These are phyloP conservation scores for Backusella psychrophila DNA, from an alignment of 192 early-diverging fungal species.

Conservation along the genomic window DNA sequence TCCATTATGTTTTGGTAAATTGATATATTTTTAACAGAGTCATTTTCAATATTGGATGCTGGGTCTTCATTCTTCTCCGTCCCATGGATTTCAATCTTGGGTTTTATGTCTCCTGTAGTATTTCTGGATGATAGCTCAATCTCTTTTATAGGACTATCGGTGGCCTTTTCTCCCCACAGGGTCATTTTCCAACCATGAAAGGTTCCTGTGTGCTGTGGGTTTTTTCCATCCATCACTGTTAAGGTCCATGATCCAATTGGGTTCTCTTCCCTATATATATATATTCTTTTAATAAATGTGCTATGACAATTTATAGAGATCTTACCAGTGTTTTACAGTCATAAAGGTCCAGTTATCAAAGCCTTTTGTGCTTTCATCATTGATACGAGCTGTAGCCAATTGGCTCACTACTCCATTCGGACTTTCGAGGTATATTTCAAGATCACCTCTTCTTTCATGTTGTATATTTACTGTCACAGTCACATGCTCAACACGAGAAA, in stretches of 20 bases:
- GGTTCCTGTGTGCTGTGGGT: slow-evolving; percentile 51
- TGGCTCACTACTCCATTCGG: slow-evolving; percentile 66
- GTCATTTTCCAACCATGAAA: slow-evolving; percentile 68
- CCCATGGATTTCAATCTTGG: neutral
- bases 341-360: slow-evolving; percentile 91
- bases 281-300: neutral
- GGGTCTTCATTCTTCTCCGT: neutral
- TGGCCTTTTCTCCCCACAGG: slow-evolving; percentile 61
- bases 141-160: neutral
- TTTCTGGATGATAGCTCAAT: neutral
- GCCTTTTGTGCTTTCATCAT: slow-evolving; percentile 67
- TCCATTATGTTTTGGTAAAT: neutral
- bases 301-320: neutral
- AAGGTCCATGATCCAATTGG: slow-evolving; percentile 83
- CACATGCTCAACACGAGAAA: slow-evolving; percentile 79
- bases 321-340: slow-evolving; percentile 93
- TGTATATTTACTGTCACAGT: slow-evolving; percentile 83
- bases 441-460: slow-evolving; percentile 81
- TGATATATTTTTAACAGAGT: neutral
- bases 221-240: slow-evolving; percentile 58
- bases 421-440: slow-evolving; percentile 78
- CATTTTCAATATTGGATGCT: neutral
- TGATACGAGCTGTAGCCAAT: slow-evolving; percentile 61
- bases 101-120: neutral
- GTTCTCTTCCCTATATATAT: slow-evolving; percentile 75